Percentiles rank a stretch among this genome's conserved stretches.
Conservation (phyloP, 805 yeast genomes). For the Starmerella gropengiesseri region DNA sequence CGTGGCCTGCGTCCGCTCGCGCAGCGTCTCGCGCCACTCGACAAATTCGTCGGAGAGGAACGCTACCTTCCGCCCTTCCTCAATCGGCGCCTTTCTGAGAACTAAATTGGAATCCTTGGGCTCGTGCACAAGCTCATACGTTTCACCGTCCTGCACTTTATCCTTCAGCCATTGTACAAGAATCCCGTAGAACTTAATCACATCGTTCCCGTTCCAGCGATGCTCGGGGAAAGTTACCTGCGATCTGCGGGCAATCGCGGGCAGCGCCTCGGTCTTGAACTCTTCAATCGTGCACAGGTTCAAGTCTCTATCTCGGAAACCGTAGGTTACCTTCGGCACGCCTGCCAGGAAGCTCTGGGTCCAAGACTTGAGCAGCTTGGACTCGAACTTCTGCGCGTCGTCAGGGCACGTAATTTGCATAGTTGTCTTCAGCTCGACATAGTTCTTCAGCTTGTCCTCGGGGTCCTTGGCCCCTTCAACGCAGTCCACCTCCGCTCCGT, state of each 20-base stretch:
- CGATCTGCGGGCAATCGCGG: constrained; percentile 31
- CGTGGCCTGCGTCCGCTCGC: no score
- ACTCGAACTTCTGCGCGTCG: constrained; percentile 61
- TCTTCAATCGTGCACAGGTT: constrained; percentile 61
- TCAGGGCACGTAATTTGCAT: constrained; percentile 43
- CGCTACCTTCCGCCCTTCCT: constrained; percentile 19
- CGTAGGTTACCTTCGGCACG: constrained; percentile 67
- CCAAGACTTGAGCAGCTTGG: constrained; percentile 82
- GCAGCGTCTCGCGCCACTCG: constrained; percentile 19
- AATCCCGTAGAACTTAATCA: constrained; percentile 79
- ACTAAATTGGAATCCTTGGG: constrained; percentile 13
- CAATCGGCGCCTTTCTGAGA: constrained; percentile 13
- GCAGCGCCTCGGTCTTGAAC: constrained; percentile 66
- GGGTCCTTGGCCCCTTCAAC: constrained; percentile 62
- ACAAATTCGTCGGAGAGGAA: constrained; percentile 23
- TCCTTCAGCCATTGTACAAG: constrained; percentile 65
- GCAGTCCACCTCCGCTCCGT: constrained; percentile 91
- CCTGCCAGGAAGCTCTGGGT: constrained; percentile 88
- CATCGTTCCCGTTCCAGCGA: constrained; percentile 57
- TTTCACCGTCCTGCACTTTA: constrained; percentile 44
- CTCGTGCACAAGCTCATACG: constrained; percentile 17
- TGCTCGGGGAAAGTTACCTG: constrained; percentile 16
- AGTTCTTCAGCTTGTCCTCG: constrained; percentile 46
- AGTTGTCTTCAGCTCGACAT: constrained; percentile 75
- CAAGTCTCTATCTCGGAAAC: constrained; percentile 69